These are phyloP conservation scores for Diaporthe velutina DNA, from an alignment of 2,329 filamentous ascomycete species.

Conservation along the genomic window DNA sequence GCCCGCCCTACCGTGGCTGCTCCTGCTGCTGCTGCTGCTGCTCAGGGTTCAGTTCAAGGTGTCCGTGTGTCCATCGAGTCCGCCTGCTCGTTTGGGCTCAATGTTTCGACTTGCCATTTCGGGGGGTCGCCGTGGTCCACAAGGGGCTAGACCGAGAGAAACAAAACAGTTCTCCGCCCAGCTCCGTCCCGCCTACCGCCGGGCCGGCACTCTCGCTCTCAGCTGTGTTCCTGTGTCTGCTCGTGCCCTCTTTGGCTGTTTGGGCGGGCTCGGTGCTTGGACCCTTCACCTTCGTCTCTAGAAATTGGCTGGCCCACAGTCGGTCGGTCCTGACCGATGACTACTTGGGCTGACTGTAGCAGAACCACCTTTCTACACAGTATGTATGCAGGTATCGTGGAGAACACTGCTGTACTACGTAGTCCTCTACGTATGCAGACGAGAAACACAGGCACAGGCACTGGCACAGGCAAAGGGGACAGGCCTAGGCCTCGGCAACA, in stretches of 20 bases:
- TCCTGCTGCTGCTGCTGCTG: neutral
- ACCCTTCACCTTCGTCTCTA: neutral
- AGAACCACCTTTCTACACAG: neutral
- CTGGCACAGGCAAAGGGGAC: neutral
- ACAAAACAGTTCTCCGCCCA: constrained; percentile 2
- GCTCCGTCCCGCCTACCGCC: neutral
- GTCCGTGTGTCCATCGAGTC: neutral
- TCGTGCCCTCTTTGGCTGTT: constrained; percentile 14
- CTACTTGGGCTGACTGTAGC: neutral
- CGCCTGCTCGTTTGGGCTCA: neutral
- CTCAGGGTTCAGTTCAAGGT: neutral
- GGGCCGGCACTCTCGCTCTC: neutral
- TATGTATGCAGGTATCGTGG: neutral
- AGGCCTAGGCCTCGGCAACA: neutral
- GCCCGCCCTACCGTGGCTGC: neutral
- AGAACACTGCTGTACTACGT: neutral
- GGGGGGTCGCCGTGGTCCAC: neutral
- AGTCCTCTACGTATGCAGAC: neutral
- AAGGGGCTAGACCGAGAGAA: neutral
- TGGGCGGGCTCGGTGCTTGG: neutral
- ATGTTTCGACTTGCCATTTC: constrained; percentile 12
- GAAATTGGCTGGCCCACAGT: constrained; percentile 13
- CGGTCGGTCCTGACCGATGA: constrained; percentile 1
- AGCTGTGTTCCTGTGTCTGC: neutral
- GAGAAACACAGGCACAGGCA: neutral